These are phyloP conservation scores for Chiua virens DNA, from an alignment of 768 basidiomycete genomes.

Conservation along the genomic window DNA sequence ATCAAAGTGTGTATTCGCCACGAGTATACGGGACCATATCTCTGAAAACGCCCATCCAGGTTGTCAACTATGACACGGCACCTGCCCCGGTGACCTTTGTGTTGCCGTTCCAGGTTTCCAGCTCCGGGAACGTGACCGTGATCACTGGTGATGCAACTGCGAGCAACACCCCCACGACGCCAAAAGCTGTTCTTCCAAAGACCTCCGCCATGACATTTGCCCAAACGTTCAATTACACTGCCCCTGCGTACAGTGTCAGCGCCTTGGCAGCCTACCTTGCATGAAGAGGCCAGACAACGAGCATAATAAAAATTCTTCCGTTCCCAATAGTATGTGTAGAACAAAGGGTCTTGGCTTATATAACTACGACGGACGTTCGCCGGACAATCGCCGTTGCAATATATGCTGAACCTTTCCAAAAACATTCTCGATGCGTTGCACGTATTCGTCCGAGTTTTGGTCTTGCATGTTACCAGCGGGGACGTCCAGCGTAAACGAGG, in stretches of 20 bases:
- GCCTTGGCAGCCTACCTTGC: constrained; percentile 25
- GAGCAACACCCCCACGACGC: constrained; percentile 56
- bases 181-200: constrained; percentile 47
- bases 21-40: not conserved
- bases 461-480: constrained; percentile 72
- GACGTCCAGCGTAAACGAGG: constrained; percentile 80
- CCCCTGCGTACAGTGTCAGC: constrained; percentile 47
- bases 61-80: constrained; percentile 50
- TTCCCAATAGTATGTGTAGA: not conserved
- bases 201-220: constrained; percentile 47
- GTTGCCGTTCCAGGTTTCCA: constrained; percentile 53
- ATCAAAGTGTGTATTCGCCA: constrained; percentile 50
- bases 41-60: constrained; percentile 31
- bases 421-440: constrained; percentile 42
- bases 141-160: constrained; percentile 48
- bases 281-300: not conserved
- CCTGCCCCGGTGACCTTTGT: constrained; percentile 47
- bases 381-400: constrained; percentile 19
- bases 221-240: constrained; percentile 53
- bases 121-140: constrained; percentile 46
- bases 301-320: not conserved
- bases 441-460: constrained; percentile 62
- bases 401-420: constrained; percentile 36
- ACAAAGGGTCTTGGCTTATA: not conserved
- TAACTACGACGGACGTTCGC: not conserved